A percentile compares a stretch with the other conserved stretches of the same genome.
These are phyloP conservation scores for Trichoderma brevicompactum DNA, from an alignment of 2,329 filamentous ascomycete genomes.

Conservation along the genomic window DNA sequence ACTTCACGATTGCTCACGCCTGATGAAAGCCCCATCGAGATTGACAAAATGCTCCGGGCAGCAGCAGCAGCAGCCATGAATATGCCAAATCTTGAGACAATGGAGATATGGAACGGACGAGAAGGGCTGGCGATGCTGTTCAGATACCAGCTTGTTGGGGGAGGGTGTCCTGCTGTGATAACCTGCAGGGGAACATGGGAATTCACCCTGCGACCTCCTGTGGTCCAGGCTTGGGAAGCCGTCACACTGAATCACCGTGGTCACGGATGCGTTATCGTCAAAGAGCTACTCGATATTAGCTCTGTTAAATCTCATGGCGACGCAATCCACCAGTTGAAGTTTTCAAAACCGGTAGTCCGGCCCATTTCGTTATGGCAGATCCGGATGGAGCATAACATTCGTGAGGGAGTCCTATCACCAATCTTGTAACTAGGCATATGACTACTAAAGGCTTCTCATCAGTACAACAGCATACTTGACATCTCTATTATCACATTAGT, in stretches of 20 bases:
- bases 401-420: background rate
- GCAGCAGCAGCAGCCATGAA: conserved; percentile 35
- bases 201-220: conserved; percentile 16
- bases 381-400: conserved; percentile 21
- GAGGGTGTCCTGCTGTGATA: conserved; percentile 24
- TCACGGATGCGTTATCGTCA: conserved; percentile 1
- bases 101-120: conserved; percentile 43
- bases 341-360: conserved; percentile 29
- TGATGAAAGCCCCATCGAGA: conserved; percentile 25
- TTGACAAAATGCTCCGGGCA: conserved; percentile 34
- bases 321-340: conserved; percentile 30
- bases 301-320: conserved; percentile 30
- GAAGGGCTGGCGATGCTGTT: conserved; percentile 34
- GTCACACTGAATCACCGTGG: conserved; percentile 25
- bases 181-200: conserved; percentile 30
- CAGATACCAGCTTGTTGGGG: conserved; percentile 29
- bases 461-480: too few species aligned
- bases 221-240: conserved; percentile 32
- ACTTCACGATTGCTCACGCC: conserved; percentile 36
- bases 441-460: too few species aligned
- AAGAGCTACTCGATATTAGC: conserved; percentile 24
- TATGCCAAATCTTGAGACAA: conserved; percentile 40
- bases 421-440: too few species aligned
- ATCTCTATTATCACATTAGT: too few species aligned
- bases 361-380: conserved; percentile 33